These are phyloP conservation scores for Claviceps arundinis DNA, from an alignment of 2,329 filamentous ascomycete species.

Conservation along the genomic window DNA sequence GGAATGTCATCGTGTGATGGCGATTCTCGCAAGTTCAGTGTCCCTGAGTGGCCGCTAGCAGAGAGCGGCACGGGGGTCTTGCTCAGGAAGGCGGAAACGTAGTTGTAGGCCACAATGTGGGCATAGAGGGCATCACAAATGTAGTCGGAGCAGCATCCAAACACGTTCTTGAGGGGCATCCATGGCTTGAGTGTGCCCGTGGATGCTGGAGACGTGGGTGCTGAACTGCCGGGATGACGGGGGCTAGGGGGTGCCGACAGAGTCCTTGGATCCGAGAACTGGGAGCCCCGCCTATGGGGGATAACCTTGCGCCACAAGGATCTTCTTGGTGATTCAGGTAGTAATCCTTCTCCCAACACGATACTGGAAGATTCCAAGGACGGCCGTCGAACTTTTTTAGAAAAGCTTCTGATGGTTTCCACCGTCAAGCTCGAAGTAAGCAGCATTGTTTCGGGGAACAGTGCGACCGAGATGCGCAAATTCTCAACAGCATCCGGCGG, in stretches of 20 bases:
- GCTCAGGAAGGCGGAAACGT: constrained; percentile 28
- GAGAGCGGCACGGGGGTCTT: constrained; percentile 10
- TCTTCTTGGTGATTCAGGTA: constrained; percentile 10
- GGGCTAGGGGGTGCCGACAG: neutral
- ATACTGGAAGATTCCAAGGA: constrained; percentile 12
- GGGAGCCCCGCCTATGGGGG: constrained; percentile 14
- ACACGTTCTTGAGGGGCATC: constrained; percentile 36
- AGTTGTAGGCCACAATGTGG: constrained; percentile 46
- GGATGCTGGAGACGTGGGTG: constrained; percentile 8
- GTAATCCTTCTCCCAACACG: constrained; percentile 8
- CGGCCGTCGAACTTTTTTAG: constrained; percentile 37
- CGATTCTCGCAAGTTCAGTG: constrained; percentile 10
- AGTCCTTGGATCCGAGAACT: constrained; percentile 1
- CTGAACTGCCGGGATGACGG: constrained; percentile 4
- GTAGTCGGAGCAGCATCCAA: constrained; percentile 37
- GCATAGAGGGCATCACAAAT: constrained; percentile 47
- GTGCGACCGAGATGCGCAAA: constrained; percentile 37
- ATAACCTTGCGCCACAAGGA: constrained; percentile 26
- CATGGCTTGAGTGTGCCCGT: constrained; percentile 22
- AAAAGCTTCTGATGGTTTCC: constrained; percentile 44
- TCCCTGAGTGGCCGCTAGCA: constrained; percentile 7
- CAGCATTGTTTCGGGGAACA: constrained; percentile 48
- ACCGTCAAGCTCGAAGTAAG: constrained; percentile 40
- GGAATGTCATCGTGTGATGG: constrained; percentile 26
- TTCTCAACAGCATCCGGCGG: constrained; percentile 41